These are phyloP conservation scores for Jaltomata sinuosa DNA, from an alignment of 257 asterid genomes.

Conservation along the genomic window DNA sequence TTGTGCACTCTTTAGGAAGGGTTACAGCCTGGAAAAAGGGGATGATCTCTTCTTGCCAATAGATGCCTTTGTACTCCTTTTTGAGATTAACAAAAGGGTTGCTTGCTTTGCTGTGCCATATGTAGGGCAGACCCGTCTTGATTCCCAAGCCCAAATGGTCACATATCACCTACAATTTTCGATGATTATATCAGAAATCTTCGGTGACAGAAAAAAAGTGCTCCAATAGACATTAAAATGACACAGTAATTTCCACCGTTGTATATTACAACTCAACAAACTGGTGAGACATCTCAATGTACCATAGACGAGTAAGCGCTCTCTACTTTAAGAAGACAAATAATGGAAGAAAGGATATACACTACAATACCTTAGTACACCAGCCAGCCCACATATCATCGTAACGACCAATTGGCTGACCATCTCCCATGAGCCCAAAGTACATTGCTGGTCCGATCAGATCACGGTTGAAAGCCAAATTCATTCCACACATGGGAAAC, in stretches of 20 bases:
- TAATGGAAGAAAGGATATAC: too few relatives aligned
- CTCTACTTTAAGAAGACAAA: too few relatives aligned
- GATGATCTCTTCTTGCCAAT: conserved; percentile 9
- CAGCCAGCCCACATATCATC: neutral
- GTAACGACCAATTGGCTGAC: neutral
- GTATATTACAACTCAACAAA: too few relatives aligned
- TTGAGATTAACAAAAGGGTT: conserved; percentile 14
- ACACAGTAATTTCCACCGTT: too few relatives aligned
- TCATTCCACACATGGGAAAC: neutral
- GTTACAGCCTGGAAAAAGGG: conserved; percentile 11
- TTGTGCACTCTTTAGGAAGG: conserved; percentile 12
- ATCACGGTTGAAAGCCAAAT: neutral
- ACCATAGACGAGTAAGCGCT: too few relatives aligned
- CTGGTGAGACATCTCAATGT: too few relatives aligned
- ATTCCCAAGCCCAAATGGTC: neutral
- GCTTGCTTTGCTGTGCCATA: conserved; percentile 16
- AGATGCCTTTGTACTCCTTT: neutral
- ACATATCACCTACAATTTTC: neutral
- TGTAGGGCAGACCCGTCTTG: neutral
- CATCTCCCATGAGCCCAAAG: neutral
- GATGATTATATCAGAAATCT: neutral
- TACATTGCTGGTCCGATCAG: neutral
- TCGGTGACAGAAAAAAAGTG: too few relatives aligned
- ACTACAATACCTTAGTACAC: neutral
- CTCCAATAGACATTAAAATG: too few relatives aligned